These are phyloP conservation scores for Litsea cubeba DNA, from an alignment of 164 flowering plant genomes.

Conservation along the genomic window DNA sequence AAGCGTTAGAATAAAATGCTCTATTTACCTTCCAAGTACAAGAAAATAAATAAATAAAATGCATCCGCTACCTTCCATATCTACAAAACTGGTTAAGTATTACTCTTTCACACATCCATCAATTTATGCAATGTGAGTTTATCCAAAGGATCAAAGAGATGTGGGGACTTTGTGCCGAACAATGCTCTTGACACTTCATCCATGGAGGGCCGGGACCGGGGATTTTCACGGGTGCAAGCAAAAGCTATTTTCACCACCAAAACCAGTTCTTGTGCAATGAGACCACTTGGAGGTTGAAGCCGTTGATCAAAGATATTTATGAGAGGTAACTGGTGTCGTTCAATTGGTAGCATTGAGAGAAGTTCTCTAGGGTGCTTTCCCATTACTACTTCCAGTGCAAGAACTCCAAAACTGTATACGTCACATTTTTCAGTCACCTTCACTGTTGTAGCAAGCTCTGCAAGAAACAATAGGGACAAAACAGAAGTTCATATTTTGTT, in stretches of 20 bases:
- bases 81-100: neutral
- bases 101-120: neutral
- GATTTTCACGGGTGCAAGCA: constrained; percentile 11
- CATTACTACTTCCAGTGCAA: constrained; percentile 11
- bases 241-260: constrained; percentile 11
- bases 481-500: neutral
- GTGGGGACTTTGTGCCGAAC: neutral
- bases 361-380: constrained; percentile 20
- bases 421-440: constrained; percentile 15
- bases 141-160: constrained; percentile 1
- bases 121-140: constrained; percentile 9
- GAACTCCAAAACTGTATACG: constrained; percentile 17
- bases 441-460: constrained; percentile 13
- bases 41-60: too few relatives aligned
- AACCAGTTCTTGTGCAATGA: constrained; percentile 12
- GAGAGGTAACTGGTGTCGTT: neutral
- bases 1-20: too few relatives aligned
- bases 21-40: too few relatives aligned
- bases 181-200: constrained; percentile 3
- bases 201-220: constrained; percentile 21
- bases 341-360: neutral
- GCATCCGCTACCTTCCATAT: too few relatives aligned
- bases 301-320: constrained; percentile 11
- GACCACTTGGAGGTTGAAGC: constrained; percentile 14
- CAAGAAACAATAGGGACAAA: neutral